Evolutionary conservation across 192 early-diverging fungal species (phyloP).

Genomic region (Coemansia furcata): DNA sequence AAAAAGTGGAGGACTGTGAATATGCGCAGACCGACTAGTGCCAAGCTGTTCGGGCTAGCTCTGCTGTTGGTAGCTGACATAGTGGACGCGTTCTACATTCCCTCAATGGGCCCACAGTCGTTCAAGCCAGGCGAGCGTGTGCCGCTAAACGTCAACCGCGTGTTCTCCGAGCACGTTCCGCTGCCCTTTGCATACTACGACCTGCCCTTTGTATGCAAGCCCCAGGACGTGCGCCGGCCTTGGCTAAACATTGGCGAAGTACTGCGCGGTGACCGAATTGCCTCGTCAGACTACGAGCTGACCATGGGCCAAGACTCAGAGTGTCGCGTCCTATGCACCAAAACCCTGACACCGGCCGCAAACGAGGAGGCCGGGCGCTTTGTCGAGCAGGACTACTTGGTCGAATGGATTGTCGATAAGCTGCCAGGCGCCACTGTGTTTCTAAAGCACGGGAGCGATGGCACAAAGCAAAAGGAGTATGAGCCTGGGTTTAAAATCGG

Average conservation of each 20-base stretch:
- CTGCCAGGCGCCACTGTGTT: constrained; percentile 61
- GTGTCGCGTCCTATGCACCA: constrained; percentile 60
- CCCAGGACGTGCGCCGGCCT: constrained; percentile 22
- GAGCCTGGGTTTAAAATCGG: constrained; percentile 63
- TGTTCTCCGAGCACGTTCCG: constrained; percentile 66
- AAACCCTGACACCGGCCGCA: constrained; percentile 38
- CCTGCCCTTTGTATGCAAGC: constrained; percentile 62
- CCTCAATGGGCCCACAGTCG: constrained; percentile 42
- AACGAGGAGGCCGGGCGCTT: constrained; percentile 52
- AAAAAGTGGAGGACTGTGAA: neutral
- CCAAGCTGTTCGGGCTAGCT: neutral
- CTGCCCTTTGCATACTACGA: constrained; percentile 66
- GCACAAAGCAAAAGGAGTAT: constrained; percentile 35
- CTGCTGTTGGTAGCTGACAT: neutral
- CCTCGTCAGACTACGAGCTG: constrained; percentile 57
- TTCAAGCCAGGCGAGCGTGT: constrained; percentile 55
- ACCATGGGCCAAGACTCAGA: constrained; percentile 46
- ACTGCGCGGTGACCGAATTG: constrained; percentile 69
- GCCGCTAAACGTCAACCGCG: constrained; percentile 65
- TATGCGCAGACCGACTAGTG: neutral
- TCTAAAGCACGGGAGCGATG: constrained; percentile 8
- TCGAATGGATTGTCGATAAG: constrained; percentile 71
- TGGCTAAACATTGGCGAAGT: constrained; percentile 65
- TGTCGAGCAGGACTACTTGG: constrained; percentile 59
- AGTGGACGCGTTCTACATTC: constrained; percentile 44